Evolutionary conservation across 352 stramenopile genomes (phyloP).

Genomic region (Pythium pectinolyticum): DNA sequence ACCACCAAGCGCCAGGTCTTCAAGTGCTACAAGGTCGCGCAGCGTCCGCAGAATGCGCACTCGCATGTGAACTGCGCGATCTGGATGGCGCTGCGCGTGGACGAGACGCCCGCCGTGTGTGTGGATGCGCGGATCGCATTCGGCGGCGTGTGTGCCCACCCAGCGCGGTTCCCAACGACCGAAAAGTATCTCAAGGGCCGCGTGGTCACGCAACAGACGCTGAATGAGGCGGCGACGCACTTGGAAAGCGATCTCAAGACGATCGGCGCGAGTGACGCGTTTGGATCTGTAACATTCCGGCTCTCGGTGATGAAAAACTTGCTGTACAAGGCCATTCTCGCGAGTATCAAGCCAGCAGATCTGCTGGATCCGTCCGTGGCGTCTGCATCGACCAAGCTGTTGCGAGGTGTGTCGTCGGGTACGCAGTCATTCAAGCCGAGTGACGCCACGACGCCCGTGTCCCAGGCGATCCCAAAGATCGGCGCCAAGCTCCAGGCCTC

Average conservation of each 20-base stretch:
- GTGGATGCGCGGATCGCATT: conserved; percentile 32
- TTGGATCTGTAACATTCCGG: conserved; percentile 28
- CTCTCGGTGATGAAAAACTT: conserved; percentile 36
- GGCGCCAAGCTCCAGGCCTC: conserved; percentile 37
- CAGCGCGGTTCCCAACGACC: conserved; percentile 26
- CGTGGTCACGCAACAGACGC: conserved; percentile 23
- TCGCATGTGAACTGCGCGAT: conserved; percentile 59
- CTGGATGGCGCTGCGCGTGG: conserved; percentile 16
- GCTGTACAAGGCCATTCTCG: conserved; percentile 35
- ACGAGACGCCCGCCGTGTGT: conserved; percentile 21
- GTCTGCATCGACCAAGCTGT: conserved; percentile 21
- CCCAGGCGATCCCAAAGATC: conserved; percentile 41
- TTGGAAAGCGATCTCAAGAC: conserved; percentile 24
- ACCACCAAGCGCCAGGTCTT: conserved; percentile 17
- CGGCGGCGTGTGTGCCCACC: conserved; percentile 36
- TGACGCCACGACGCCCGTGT: conserved; percentile 31
- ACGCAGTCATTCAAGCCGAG: conserved; percentile 34
- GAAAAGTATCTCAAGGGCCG: conserved; percentile 26
- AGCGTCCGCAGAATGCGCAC: conserved; percentile 52
- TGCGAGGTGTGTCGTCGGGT: conserved; percentile 26
- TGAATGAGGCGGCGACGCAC: conserved; percentile 9
- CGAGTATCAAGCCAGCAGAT: neutral
- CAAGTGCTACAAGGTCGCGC: conserved; percentile 52
- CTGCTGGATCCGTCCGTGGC: conserved; percentile 18
- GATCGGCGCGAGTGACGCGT: conserved; percentile 35